Percentiles rank a stretch among this genome's conserved stretches.
phyloP scores from a whole-genome alignment of 1,284 basidiomycete species.

The Sporisorium reilianum region DNA sequence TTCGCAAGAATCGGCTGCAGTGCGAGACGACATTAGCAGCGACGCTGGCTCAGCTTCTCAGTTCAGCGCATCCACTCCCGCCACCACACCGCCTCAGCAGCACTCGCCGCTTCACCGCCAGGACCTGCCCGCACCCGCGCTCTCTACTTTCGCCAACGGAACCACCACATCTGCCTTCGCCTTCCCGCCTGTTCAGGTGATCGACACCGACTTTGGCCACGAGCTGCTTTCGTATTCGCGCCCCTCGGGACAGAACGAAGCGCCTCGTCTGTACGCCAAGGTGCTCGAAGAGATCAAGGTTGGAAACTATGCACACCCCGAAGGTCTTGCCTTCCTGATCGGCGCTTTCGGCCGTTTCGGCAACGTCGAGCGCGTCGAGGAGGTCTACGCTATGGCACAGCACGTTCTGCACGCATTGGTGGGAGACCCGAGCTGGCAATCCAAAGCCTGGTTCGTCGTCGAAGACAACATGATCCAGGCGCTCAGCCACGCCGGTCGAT shows the following conservation, averaged over 20 bases:
- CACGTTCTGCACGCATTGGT: slow-evolving; percentile 51
- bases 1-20: slow-evolving; percentile 1
- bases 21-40: slow-evolving; percentile 16
- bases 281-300: slow-evolving; percentile 37
- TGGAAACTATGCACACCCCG: slow-evolving; percentile 56
- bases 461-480: slow-evolving; percentile 66
- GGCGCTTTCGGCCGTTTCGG: slow-evolving; percentile 70
- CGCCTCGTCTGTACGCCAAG: slow-evolving; percentile 34
- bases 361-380: slow-evolving; percentile 72
- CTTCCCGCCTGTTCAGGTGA: slow-evolving; percentile 53
- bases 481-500: slow-evolving; percentile 61
- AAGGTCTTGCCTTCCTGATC: slow-evolving; percentile 56
- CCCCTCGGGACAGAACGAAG: slow-evolving; percentile 23
- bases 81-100: slow-evolving; percentile 29
- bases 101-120: slow-evolving; percentile 46
- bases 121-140: slow-evolving; percentile 26
- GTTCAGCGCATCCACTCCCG: slow-evolving; percentile 21
- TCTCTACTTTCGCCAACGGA: slow-evolving; percentile 9
- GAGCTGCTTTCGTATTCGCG: slow-evolving; percentile 18
- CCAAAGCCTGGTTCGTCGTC: slow-evolving; percentile 69
- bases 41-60: slow-evolving; percentile 23
- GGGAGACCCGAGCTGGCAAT: slow-evolving; percentile 66
- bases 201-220: slow-evolving; percentile 58
- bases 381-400: slow-evolving; percentile 73
- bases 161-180: slow-evolving; percentile 10